Evolutionary conservation across 345 rosid genomes (phyloP).

Genomic region (Camelina sativa): DNA sequence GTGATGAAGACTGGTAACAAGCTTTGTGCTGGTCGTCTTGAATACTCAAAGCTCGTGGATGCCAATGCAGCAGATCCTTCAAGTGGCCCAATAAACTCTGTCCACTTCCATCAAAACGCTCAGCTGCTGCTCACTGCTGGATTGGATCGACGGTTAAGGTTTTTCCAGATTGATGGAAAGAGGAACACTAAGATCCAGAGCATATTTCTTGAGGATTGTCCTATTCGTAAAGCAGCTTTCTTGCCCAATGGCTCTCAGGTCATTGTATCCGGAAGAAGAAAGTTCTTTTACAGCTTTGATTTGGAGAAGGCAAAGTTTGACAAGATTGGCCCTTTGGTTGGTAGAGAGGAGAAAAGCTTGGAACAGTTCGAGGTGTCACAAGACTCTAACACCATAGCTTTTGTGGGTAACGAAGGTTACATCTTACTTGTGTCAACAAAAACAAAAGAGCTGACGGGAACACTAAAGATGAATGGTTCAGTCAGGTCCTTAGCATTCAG

Average conservation of each 20-base stretch:
- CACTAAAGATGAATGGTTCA: conserved; percentile 91
- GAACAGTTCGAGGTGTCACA: conserved; percentile 88
- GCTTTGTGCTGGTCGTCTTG: conserved; percentile 74
- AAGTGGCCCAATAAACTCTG: conserved; percentile 72
- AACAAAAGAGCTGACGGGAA: conserved; percentile 84
- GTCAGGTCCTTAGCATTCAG: conserved; percentile 79
- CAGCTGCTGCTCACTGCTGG: conserved; percentile 88
- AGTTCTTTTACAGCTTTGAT: conserved; percentile 90
- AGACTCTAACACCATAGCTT: conserved; percentile 77
- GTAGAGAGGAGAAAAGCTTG: conserved; percentile 97
- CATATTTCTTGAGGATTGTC: conserved; percentile 84
- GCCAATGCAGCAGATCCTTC: conserved; percentile 85
- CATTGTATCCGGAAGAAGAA: conserved; percentile 88
- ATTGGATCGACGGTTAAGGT: conserved; percentile 67
- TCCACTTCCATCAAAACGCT: conserved; percentile 86
- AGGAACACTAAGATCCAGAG: conserved; percentile 88
- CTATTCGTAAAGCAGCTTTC: conserved; percentile 79
- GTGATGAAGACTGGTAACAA: conserved; percentile 64
- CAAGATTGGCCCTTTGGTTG: conserved; percentile 87
- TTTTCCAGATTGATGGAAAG: conserved; percentile 95
- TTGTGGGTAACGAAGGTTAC: conserved; percentile 87
- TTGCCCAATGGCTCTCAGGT: conserved; percentile 90
- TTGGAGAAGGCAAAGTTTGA: conserved; percentile 75
- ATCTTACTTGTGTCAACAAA: conserved; percentile 79
- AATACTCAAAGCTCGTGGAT: conserved; percentile 80